These are phyloP conservation scores for Tolypocladium sp. DNA, from an alignment of 2,329 filamentous ascomycete species.

Conservation along the genomic window DNA sequence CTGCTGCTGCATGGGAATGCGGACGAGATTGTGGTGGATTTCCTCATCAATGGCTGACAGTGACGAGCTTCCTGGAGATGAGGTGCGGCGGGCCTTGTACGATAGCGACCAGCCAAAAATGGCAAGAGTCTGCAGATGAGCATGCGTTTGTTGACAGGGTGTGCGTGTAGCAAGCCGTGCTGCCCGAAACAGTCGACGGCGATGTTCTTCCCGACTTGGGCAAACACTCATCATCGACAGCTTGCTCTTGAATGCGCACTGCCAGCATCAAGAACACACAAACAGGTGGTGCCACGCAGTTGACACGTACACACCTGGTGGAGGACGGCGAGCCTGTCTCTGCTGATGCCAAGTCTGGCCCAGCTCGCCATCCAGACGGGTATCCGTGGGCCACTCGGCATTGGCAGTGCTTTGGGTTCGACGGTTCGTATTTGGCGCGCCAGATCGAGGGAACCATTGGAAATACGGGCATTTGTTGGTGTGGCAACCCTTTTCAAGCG, in stretches of 20 bases:
- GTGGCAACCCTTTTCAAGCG: not conserved
- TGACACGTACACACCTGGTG: not conserved
- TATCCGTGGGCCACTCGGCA: not conserved
- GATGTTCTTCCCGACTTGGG: not conserved
- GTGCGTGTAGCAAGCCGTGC: not conserved
- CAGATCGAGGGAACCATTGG: not conserved
- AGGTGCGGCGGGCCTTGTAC: not conserved
- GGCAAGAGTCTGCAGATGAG: not conserved
- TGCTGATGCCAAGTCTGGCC: not conserved
- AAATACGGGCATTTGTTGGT: not conserved
- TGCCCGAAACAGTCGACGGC: not conserved
- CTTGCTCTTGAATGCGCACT: not conserved
- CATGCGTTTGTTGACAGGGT: not conserved
- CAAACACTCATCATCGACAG: not conserved
- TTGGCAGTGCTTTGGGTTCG: not conserved
- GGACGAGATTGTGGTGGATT: not conserved
- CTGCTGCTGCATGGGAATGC: not conserved
- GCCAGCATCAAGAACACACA: not conserved
- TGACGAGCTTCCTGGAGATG: not conserved
- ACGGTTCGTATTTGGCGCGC: not conserved
- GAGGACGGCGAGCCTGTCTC: not conserved
- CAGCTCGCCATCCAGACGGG: not conserved
- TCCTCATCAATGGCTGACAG: not conserved
- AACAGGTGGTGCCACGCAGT: not conserved
- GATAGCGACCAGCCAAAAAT: not conserved